Conservation (phyloP, 179 eudicot species). For the Silene coronaria region DNA sequence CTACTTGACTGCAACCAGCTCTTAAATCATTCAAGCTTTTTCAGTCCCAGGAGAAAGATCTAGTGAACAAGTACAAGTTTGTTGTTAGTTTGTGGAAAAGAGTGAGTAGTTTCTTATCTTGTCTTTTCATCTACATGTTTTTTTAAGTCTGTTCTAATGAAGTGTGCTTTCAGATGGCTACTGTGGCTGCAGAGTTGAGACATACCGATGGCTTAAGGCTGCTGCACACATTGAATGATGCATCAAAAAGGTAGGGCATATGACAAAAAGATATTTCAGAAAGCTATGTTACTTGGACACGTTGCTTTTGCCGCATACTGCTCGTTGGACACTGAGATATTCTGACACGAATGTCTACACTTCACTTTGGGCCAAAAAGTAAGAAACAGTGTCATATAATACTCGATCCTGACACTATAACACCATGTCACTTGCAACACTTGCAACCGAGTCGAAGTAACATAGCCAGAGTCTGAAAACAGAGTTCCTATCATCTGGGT, state of each 20-base stretch:
- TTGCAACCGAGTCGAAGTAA: not conserved
- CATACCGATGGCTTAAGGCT: conserved; percentile 66
- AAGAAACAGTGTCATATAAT: not conserved
- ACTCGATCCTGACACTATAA: not conserved
- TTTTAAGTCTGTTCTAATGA: conserved; percentile 17
- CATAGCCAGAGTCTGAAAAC: not conserved
- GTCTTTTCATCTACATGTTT: conserved; percentile 1
- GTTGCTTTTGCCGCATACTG: not conserved
- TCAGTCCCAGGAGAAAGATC: conserved; percentile 66
- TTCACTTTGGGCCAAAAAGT: not conserved
- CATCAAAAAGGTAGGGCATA: conserved; percentile 66
- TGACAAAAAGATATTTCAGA: not conserved
- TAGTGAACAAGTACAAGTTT: conserved; percentile 69
- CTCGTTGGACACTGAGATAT: not conserved
- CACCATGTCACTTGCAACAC: not conserved
- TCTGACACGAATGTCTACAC: not conserved
- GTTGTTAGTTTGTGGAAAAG: conserved; percentile 89
- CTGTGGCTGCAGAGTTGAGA: conserved; percentile 68
- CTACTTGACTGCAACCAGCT: conserved; percentile 55
- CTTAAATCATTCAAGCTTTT: conserved; percentile 77
- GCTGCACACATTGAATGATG: conserved; percentile 61
- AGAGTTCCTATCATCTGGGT: not conserved
- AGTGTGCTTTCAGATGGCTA: conserved; percentile 58
- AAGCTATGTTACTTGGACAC: not conserved
- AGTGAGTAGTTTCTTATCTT: conserved; percentile 46